phyloP scores from a whole-genome alignment of 805 yeast genomes.

The Candida ulmi region DNA sequence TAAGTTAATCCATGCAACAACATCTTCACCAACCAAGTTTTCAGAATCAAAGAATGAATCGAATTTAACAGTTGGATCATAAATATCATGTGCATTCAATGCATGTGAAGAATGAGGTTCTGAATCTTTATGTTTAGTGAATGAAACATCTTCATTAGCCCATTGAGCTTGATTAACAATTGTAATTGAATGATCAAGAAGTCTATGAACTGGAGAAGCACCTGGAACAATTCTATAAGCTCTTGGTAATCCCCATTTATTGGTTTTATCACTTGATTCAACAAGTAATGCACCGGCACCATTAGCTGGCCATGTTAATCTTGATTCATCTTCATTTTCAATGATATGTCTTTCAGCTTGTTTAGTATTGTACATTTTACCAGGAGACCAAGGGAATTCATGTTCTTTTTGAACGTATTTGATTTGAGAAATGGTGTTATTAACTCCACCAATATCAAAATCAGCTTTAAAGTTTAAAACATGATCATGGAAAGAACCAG shows the following conservation, averaged over 20 bases:
- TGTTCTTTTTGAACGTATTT: constrained; percentile 11
- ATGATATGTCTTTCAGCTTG: constrained; percentile 11
- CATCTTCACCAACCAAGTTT: constrained; percentile 21
- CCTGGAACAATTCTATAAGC: constrained; percentile 23
- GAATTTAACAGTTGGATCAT: constrained; percentile 22
- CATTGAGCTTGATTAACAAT: constrained; percentile 19
- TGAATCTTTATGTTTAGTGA: constrained; percentile 22
- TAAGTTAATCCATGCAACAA: constrained; percentile 25
- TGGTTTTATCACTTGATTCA: constrained; percentile 19
- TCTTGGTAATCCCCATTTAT: constrained; percentile 24
- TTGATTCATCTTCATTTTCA: constrained; percentile 15
- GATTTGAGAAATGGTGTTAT: constrained; percentile 15
- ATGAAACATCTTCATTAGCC: constrained; percentile 19
- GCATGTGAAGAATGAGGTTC: constrained; percentile 20
- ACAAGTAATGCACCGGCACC: constrained; percentile 22
- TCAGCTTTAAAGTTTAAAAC: constrained; percentile 24
- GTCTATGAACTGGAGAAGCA: constrained; percentile 17
- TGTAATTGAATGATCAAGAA: constrained; percentile 11
- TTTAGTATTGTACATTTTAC: constrained; percentile 15
- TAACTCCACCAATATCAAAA: constrained; percentile 23
- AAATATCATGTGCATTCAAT: constrained; percentile 18
- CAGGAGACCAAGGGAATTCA: constrained; percentile 24
- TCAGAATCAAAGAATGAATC: constrained; percentile 21
- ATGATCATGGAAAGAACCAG: constrained; percentile 27
- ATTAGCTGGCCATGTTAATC: constrained; percentile 16